Evolutionary conservation across 1,284 basidiomycete genomes (phyloP).

Genomic region (Tilletia setariae): DNA sequence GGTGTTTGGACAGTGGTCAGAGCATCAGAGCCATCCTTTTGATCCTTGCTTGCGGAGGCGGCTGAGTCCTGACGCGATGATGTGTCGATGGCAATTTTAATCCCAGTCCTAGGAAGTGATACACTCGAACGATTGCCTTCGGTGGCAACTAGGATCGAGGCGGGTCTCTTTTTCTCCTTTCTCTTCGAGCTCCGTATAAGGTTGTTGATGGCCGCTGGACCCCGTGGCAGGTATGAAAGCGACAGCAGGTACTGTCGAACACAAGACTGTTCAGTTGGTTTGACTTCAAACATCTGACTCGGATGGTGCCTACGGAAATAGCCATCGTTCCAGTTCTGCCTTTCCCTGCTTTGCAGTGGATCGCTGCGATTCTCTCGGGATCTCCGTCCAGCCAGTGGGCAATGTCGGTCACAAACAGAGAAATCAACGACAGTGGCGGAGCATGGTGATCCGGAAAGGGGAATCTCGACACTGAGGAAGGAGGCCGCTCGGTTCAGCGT

Average conservation of each 20-base stretch:
- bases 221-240: conserved; percentile 2
- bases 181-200: neutral
- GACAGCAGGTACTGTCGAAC: neutral
- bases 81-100: conserved; percentile 20
- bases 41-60: too few relatives aligned
- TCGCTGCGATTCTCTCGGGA: conserved; percentile 69
- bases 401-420: conserved; percentile 74
- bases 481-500: neutral
- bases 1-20: too few relatives aligned
- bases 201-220: conserved; percentile 2
- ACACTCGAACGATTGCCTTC: conserved; percentile 15
- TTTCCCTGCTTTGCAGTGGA: conserved; percentile 74
- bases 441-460: conserved; percentile 75
- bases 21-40: too few relatives aligned
- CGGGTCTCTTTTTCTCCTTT: neutral
- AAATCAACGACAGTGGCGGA: conserved; percentile 75
- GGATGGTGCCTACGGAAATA: conserved; percentile 23
- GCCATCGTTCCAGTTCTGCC: conserved; percentile 46
- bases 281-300: too few relatives aligned
- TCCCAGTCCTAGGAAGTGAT: conserved; percentile 14
- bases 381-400: conserved; percentile 71
- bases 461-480: conserved; percentile 67
- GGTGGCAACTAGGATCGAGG: neutral
- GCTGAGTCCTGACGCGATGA: neutral
- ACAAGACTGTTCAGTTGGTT: neutral